Evolutionary conservation across 2,329 filamentous ascomycete species (phyloP).

Genomic region (Tolypocladium tundrense): DNA sequence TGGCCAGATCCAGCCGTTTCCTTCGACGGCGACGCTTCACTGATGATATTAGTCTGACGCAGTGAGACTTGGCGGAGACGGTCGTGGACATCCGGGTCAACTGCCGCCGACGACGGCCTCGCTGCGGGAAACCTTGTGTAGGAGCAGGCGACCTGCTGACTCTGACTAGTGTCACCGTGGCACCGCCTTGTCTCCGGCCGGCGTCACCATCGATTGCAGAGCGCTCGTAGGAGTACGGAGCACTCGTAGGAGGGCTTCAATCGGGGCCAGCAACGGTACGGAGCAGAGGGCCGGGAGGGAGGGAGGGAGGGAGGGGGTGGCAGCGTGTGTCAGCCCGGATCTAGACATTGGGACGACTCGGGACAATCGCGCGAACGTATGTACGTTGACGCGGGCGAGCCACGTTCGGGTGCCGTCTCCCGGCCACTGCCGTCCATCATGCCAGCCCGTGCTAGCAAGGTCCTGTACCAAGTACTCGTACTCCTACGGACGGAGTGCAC

Average conservation of each 20-base stretch:
- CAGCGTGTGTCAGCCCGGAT: not conserved
- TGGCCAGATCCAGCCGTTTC: not conserved
- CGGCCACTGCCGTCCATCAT: not conserved
- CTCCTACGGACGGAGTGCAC: not conserved
- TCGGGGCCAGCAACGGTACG: not conserved
- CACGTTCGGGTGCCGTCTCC: conserved; percentile 7
- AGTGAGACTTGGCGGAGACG: not conserved
- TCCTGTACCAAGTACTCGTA: not conserved
- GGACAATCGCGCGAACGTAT: not conserved
- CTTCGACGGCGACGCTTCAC: not conserved
- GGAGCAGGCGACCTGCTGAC: not conserved
- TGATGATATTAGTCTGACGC: not conserved
- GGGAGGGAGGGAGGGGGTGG: not conserved
- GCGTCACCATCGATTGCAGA: not conserved
- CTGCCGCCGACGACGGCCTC: not conserved
- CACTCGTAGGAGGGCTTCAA: no score
- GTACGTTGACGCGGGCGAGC: not conserved
- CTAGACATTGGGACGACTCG: not conserved
- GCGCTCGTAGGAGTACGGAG: not conserved
- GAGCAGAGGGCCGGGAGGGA: not conserved
- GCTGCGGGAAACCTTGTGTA: not conserved
- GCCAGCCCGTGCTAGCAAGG: not conserved
- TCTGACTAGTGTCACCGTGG: not conserved
- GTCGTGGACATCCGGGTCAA: not conserved
- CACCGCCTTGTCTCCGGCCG: not conserved